Evolutionary conservation across 805 yeast species (phyloP).

Genomic region (Wickerhamiella dianesei): DNA sequence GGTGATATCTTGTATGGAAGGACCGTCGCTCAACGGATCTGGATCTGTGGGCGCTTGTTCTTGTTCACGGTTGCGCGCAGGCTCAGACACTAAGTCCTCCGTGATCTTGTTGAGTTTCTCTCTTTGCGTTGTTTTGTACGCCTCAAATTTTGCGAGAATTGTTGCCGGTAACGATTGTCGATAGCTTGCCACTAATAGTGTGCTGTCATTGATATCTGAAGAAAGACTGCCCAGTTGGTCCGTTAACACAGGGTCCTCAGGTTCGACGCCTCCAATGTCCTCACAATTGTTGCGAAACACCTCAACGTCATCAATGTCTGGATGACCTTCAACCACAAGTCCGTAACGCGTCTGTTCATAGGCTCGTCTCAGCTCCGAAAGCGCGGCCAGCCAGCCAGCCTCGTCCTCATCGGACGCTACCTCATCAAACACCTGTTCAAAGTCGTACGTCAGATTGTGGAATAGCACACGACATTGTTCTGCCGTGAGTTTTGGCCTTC

Average conservation of each 20-base stretch:
- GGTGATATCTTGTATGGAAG: not conserved
- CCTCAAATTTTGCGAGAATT: slow-evolving; percentile 4
- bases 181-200: slow-evolving; percentile 4
- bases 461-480: slow-evolving; percentile 7
- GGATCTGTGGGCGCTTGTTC: too few relatives aligned
- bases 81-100: not conserved
- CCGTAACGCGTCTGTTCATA: slow-evolving; percentile 47
- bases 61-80: too few relatives aligned
- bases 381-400: slow-evolving; percentile 32
- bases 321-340: slow-evolving; percentile 43
- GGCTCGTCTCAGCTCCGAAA: slow-evolving; percentile 30
- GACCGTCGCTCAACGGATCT: not conserved
- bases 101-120: slow-evolving; percentile 2
- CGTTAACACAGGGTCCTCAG: slow-evolving; percentile 11
- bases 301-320: slow-evolving; percentile 6
- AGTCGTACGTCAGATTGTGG: slow-evolving; percentile 5
- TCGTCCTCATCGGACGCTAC: slow-evolving; percentile 31
- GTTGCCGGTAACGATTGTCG: slow-evolving; percentile 8
- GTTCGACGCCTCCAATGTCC: slow-evolving; percentile 16
- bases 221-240: slow-evolving; percentile 2
- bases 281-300: slow-evolving; percentile 16
- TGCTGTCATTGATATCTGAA: slow-evolving; percentile 6
- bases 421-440: slow-evolving; percentile 25
- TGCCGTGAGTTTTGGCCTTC: not conserved
- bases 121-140: slow-evolving; percentile 4